A percentile compares a stretch with the other conserved stretches of the same genome.
These are phyloP conservation scores for Talaromyces marneffei DNA, from an alignment of 2,329 filamentous ascomycete species.

Conservation along the genomic window DNA sequence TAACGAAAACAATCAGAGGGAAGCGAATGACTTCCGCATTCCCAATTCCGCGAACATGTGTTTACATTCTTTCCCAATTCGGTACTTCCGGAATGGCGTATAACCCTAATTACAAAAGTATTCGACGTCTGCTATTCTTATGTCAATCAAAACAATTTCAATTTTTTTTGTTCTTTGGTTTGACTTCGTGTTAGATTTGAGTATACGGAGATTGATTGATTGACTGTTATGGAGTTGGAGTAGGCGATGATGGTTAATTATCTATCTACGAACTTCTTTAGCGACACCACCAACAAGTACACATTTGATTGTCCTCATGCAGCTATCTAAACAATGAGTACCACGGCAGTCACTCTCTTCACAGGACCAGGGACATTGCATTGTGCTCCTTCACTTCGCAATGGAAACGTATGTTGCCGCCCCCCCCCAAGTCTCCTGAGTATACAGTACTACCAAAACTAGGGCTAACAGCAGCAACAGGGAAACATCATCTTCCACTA, in stretches of 20 bases:
- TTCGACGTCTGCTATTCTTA: neutral
- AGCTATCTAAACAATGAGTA: slow-evolving; percentile 14
- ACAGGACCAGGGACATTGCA: slow-evolving; percentile 28
- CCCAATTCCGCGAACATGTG: slow-evolving; percentile 15
- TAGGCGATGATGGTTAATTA: neutral
- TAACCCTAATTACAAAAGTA: slow-evolving; percentile 9
- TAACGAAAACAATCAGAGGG: neutral
- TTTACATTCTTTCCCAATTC: slow-evolving; percentile 15
- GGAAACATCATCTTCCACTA: slow-evolving; percentile 31
- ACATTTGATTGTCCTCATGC: neutral
- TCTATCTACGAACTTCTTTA: neutral
- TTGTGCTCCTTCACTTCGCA: slow-evolving; percentile 23
- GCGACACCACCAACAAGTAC: neutral
- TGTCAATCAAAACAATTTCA: neutral
- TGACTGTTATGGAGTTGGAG: neutral
- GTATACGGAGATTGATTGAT: neutral
- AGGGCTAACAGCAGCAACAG: slow-evolving; percentile 19
- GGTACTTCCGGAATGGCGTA: slow-evolving; percentile 14
- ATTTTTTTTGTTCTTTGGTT: neutral
- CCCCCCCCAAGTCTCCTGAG: no score
- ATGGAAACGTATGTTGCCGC: slow-evolving; percentile 36
- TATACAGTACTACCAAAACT: neutral
- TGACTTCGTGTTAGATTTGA: neutral
- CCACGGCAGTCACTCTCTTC: slow-evolving; percentile 32
- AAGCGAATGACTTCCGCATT: slow-evolving; percentile 6